A percentile compares a stretch with the other conserved stretches of the same genome.
Evolutionary conservation across 1,139 yeast genomes (phyloP).

Genomic region (Geotrichum aggregatum): DNA sequence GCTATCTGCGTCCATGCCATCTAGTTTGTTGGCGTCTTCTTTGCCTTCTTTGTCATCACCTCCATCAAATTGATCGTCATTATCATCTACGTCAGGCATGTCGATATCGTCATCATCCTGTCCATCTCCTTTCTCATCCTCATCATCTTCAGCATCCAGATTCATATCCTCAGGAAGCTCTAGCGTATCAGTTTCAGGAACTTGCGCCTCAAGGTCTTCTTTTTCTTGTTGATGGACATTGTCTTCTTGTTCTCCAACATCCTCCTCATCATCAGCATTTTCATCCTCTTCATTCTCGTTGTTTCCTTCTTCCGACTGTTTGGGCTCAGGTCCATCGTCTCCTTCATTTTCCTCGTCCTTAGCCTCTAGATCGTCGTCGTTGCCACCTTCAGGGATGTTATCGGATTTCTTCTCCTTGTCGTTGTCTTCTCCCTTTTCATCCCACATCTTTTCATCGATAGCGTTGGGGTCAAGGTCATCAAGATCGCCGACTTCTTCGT

Average conservation of each 20-base stretch:
- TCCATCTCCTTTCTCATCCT: conserved; percentile 41
- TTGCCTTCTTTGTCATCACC: conserved; percentile 58
- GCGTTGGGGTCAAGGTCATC: conserved; percentile 93
- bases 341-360: conserved; percentile 83
- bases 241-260: conserved; percentile 42
- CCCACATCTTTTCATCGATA: conserved; percentile 98
- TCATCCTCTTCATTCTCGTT: conserved; percentile 34
- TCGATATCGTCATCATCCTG: conserved; percentile 34
- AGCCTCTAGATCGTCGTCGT: conserved; percentile 49
- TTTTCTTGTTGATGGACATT: conserved; percentile 57
- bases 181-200: conserved; percentile 75
- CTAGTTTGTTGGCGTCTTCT: conserved; percentile 48
- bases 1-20: conserved; percentile 31
- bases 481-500: conserved; percentile 85
- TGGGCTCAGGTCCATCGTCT: conserved; percentile 64
- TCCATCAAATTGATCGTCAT: conserved; percentile 30
- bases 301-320: conserved; percentile 42
- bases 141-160: conserved; percentile 62
- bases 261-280: conserved; percentile 41
- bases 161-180: conserved; percentile 86
- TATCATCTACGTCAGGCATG: conserved; percentile 38
- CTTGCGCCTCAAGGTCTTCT: conserved; percentile 64
- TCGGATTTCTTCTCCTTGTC: conserved; percentile 64
- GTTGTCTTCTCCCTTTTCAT: conserved; percentile 78
- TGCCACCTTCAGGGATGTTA: conserved; percentile 57